Evolutionary conservation across 1,284 basidiomycete genomes (phyloP), one percentile per base, ranked within the genome.

Genomic region (Heterobasidion occidentale): DNA sequence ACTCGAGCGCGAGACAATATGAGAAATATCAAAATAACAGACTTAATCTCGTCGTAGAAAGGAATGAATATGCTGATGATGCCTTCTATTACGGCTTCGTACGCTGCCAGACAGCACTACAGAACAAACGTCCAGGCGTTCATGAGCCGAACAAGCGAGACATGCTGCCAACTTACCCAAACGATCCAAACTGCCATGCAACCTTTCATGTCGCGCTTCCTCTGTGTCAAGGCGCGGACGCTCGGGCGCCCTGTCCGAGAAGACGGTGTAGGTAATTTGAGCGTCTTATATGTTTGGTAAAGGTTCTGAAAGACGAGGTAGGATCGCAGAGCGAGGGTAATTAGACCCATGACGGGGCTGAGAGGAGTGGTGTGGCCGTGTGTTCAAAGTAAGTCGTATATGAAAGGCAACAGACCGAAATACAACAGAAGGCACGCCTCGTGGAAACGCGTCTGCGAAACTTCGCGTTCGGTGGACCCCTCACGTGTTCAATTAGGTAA

Each of bases 151-250:
- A 35, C 27, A 17, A 5, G 20, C 35, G 46, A 20, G 34, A 45
- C 36, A 34, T 38, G 56, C 55, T 56, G 46, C 54, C 50, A 56
- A 68, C 79, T 71, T 70, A 89, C 89, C 87, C 88, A 92, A 61
- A 92, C 81, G 49, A 90, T 76, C 90, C 90, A 92, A 11, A 92
- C 79, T 34, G 87, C 81, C 58, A 92, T 72, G 67, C 83, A 86
- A 19, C 90, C 89, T 68, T 92, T 92, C 77, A 92, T 85, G 63
- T 86, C 81, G 56, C 90, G 78, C 68, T 92, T 92, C 62, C 89
- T 74, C 68, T 87, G 84, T 34, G 83, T 78, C 60, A 85, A 66
- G 9, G 88, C 86, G 36, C 86, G 79, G 19, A 77, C 66, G 62
- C 81, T 87, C 8, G 84, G 84, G 38, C 75, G 75, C 8, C 83